Evolutionary conservation across 2,329 filamentous ascomycete genomes (phyloP).

Genomic region (Xylaria hypoxylon): DNA sequence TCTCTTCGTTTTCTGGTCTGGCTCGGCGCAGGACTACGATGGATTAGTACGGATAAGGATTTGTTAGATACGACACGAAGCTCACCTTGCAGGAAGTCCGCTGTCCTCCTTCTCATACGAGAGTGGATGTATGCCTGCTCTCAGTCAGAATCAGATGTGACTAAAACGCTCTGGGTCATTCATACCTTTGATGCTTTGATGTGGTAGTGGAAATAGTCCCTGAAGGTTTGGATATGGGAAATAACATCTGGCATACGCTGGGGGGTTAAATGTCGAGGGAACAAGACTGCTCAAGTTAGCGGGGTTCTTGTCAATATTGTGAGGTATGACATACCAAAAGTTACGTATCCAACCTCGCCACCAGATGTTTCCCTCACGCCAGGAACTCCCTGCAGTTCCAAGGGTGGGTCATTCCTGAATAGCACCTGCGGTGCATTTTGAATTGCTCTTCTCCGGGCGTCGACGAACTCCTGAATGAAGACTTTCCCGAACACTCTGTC

Average conservation of each 20-base stretch:
- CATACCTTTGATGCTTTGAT: constrained; percentile 95
- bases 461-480: constrained; percentile 98
- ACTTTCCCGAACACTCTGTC: constrained; percentile 98
- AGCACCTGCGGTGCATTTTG: constrained; percentile 98
- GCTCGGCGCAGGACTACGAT: constrained; percentile 88
- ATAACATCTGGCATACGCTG: constrained; percentile 95
- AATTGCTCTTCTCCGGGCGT: constrained; percentile 92
- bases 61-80: constrained; percentile 46
- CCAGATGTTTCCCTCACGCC: constrained; percentile 81
- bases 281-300: constrained; percentile 74
- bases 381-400: constrained; percentile 88
- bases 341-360: constrained; percentile 95
- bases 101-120: constrained; percentile 95
- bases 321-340: constrained; percentile 76
- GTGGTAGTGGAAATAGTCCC: constrained; percentile 99
- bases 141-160: constrained; percentile 27
- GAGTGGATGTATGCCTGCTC: constrained; percentile 91
- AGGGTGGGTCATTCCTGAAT: constrained; percentile 92
- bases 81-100: constrained; percentile 96
- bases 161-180: not conserved
- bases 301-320: not conserved
- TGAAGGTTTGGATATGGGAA: constrained; percentile 99
- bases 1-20: constrained; percentile 94
- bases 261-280: constrained; percentile 91
- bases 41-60: constrained; percentile 33